Evolutionary conservation across 1,284 basidiomycete genomes (phyloP), one percentile per base, ranked within the genome.

Genomic region (Spongispora temasekensis): DNA sequence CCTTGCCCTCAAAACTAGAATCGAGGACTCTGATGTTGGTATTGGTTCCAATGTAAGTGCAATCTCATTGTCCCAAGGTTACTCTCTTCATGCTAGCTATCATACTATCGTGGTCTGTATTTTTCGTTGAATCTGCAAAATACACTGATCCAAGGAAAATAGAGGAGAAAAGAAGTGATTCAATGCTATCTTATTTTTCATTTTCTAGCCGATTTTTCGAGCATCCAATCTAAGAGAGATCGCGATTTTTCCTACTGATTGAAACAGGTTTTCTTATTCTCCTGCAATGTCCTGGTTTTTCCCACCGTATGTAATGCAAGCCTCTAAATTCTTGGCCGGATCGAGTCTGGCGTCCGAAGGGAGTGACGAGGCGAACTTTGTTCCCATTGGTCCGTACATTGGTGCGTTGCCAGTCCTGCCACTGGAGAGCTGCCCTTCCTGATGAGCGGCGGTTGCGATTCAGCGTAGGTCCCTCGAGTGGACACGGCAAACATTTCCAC

Each of bases 351-450:
- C n/a, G n/a, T n/a, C 27, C 28, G 42, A 30, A 37, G n/a, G n/a
- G 55, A 30, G n/a, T 30, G 61, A 34, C 27, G 4, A 7, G 46
- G 27, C 6, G 9, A 34, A 25, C 2, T 53, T 42, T n/a, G 10
- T 42, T 53, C 21, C 0, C 3, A 2, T 10, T 23, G 2, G 12
- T 44, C 30, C 46, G 32, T 28, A 27, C 35, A 12, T 4, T 37
- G 64, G 67, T 70, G 53, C 30, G 66, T 70, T 34, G 32, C 3
- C 17, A 10, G 5, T 32, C 21, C n/a, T 12, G 30, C 8, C 21
- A 19, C 48, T 4, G n/a, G 30, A 56, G 31, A 52, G 25, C 50
- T 9, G 5, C 1, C 8, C 3, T 10, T 12, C 15, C 35, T 68
- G 35, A 60, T 31, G 2, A 8, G 28, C 42, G 57, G 2, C 48